Conservation (phyloP, 345 rosid genomes). For the Capsella bursapastoris region DNA sequence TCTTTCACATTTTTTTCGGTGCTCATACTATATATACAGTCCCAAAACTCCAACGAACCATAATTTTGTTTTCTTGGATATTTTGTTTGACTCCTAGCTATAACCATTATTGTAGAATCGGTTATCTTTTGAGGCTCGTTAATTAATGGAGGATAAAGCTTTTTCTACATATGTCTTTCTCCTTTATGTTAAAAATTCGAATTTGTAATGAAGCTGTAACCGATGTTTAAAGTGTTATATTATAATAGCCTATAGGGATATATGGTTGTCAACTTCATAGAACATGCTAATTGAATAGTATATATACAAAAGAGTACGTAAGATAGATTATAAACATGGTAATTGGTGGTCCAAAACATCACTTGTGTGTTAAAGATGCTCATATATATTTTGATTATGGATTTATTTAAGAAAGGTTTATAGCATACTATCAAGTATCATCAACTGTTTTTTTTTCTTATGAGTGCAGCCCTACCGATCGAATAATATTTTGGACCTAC, state of each 20-base stretch:
- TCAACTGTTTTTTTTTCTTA: neutral
- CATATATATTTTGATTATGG: constrained; percentile 7
- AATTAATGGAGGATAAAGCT: neutral
- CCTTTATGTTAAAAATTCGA: too few species aligned
- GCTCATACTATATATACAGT: neutral
- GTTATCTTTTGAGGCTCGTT: neutral
- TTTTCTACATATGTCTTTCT: too few species aligned
- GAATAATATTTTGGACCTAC: constrained; percentile 39
- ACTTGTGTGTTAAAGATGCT: constrained; percentile 1
- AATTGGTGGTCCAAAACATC: neutral
- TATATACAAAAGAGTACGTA: neutral
- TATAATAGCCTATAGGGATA: too few species aligned
- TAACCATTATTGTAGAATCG: neutral
- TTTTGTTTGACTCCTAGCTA: neutral
- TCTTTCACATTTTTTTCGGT: constrained; percentile 41
- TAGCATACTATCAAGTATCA: neutral
- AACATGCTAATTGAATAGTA: neutral
- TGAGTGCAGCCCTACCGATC: neutral
- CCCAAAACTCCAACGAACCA: constrained; percentile 9
- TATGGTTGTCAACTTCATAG: neutral
- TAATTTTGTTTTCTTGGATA: neutral
- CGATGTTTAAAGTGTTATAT: neutral
- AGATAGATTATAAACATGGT: neutral
- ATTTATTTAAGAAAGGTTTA: neutral
- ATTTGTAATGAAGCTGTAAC: neutral